Evolutionary conservation across 2,329 filamentous ascomycete species (phyloP), one percentile per base, ranked within the genome.

Genomic region (Aquanectria penicillioides): DNA sequence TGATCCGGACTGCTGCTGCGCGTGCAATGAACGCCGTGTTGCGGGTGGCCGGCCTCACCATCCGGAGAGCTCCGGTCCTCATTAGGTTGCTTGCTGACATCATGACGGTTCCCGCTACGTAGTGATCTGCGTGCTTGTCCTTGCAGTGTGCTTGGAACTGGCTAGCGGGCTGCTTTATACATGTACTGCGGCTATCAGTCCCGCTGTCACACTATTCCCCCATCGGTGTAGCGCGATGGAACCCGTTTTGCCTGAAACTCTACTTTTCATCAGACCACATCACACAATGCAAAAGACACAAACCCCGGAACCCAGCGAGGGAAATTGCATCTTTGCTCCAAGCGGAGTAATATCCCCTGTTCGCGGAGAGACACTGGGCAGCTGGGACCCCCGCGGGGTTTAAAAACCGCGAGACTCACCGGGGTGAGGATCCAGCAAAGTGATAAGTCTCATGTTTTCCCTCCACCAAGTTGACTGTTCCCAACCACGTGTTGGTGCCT

Each of bases 351-450:
- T 53, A 37, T 49, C 60, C 55, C 44, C 55, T 52, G 59, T 48
- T 56, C 54, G 60, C 50, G 56, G 60, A 57, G 60, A 53, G 48
- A 47, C 61, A 44, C 23, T 58, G 33, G 23, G 47, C 48, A 43
- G 40, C 44, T 63, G 49, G 63, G 53, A 47, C 57, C 57, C 57
- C 62, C 57, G 47, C 46, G 59, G 62, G 62, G 62, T 56, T 44
- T 13, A 40, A 17, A 36, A 50, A 37, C 18, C 46, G 29, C 46
- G 46, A 38, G 46, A 20, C 17, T 20, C 17, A 13, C 12, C 18
- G 5, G 20, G 38, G 40, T 34, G 18, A 43, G 20, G 28, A 34
- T 31, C 43, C 46, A 5, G 29, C 22, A n/a, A n/a, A n/a, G 20
- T 17, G 13, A 4, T 20, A 20, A 46, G 59, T 63, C 63, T 63